A percentile compares a stretch with the other conserved stretches of the same genome.
These are phyloP conservation scores for Santalum album DNA, from an alignment of 164 flowering plant species.

Conservation along the genomic window DNA sequence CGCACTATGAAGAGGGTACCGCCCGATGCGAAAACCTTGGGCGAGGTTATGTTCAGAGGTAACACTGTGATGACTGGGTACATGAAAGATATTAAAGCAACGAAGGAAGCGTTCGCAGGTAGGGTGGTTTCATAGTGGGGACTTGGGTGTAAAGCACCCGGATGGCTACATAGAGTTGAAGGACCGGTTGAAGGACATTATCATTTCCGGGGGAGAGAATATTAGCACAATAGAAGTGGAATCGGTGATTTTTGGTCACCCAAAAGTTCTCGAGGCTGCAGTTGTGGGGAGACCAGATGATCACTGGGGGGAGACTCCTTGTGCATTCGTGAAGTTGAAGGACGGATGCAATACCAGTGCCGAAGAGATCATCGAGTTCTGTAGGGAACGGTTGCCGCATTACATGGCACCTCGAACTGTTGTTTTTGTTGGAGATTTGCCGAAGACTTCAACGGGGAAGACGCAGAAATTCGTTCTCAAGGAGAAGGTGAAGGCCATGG, in stretches of 20 bases:
- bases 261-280: slow-evolving; percentile 48
- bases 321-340: slow-evolving; percentile 53
- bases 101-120: slow-evolving; percentile 34
- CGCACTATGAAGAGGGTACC: slow-evolving; percentile 53
- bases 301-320: slow-evolving; percentile 55
- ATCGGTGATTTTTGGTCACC: slow-evolving; percentile 38
- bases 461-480: slow-evolving; percentile 39
- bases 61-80: slow-evolving; percentile 71
- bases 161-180: slow-evolving; percentile 50
- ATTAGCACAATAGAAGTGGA: slow-evolving; percentile 57
- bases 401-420: not conserved
- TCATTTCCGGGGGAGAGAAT: slow-evolving; percentile 57
- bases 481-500: slow-evolving; percentile 44
- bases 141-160: slow-evolving; percentile 43
- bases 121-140: slow-evolving; percentile 57
- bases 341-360: slow-evolving; percentile 16
- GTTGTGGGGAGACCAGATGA: slow-evolving; percentile 50
- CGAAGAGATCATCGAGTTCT: slow-evolving; percentile 1
- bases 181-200: slow-evolving; percentile 50
- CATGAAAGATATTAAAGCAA: slow-evolving; percentile 25
- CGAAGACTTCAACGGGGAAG: slow-evolving; percentile 57
- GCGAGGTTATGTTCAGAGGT: slow-evolving; percentile 73
- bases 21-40: slow-evolving; percentile 46
- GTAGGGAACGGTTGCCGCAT: not conserved
- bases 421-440: not conserved